Base-by-base conservation (phyloP, 192 early-diverging fungal genomes). In the Phlyctochytrium arcticum region DNA sequence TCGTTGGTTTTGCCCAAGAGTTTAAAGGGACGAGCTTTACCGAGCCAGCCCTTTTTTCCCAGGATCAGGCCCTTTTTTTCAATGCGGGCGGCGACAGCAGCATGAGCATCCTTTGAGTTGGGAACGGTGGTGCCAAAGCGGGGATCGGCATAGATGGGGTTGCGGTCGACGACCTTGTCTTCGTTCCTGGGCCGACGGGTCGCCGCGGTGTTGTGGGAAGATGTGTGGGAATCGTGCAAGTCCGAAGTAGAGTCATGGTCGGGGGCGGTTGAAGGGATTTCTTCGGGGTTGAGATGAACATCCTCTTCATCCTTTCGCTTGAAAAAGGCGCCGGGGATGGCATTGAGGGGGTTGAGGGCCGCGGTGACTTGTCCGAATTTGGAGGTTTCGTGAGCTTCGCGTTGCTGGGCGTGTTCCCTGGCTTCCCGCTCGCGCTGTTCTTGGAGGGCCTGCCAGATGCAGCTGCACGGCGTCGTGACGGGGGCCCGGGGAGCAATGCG, bases 391-490 rank as follows among this genome's bases (percentile, higher is more conserved):
- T 26, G 5, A n/a, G n/a, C n/a, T 31, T 54, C 51, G 24, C 33
- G 51, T 5, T 24, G 51, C n/a, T n/a, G n/a, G n/a, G n/a, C n/a
- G n/a, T n/a, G n/a, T 7, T 24, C 4, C 6, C 12, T 31, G 23
- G 51, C 51, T 3, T 3, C 24, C 4, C 33, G 3, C 24, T 54
- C 51, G 4, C 51, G 5, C 17, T 54, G 51, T 31, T 54, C 21
- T 24, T 54, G 27, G 51, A 54, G 51, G 6, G 51, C 51, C 5
- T 24, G 27, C 51, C 51, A 54, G 51, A 54, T 54, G 29, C 51
- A 54, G 6, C 27, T 26, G 51, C 51, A 54, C 29, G 51, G 51
- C 3, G n/a, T 15, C 27, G 51, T 17, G 51, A 54, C 33, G 17
- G 51, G 33, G 5, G 51, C 27, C 5, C 51, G 21, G 5, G 51